Evolutionary conservation across 192 early-diverging fungal species (phyloP).

Genomic region (Dimargaris xerosporica): DNA sequence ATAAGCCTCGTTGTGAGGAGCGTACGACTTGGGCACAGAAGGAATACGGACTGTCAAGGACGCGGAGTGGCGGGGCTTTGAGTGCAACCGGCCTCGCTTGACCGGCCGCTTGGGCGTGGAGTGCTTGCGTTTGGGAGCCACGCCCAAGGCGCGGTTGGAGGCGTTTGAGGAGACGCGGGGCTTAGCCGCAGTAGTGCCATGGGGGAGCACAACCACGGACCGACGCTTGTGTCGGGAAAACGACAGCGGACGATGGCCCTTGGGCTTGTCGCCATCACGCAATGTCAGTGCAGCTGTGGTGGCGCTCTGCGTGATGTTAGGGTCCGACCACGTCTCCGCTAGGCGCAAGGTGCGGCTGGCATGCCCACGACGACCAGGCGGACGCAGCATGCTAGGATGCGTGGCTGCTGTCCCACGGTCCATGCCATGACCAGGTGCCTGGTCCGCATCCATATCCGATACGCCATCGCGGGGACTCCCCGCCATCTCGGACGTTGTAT

Average conservation of each 20-base stretch:
- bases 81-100: slow-evolving; percentile 5
- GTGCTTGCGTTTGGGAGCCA: neutral
- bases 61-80: neutral
- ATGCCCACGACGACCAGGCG: neutral
- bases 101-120: neutral
- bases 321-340: neutral
- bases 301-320: neutral
- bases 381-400: neutral
- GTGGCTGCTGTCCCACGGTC: neutral
- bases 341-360: neutral
- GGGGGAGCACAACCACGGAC: neutral
- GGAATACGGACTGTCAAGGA: neutral
- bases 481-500: no score
- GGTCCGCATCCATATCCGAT: no score
- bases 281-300: neutral
- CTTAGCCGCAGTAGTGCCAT: neutral
- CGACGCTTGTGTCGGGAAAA: slow-evolving; percentile 9
- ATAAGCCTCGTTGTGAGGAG: neutral
- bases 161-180: neutral
- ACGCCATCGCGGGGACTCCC: no score
- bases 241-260: neutral
- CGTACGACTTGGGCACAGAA: neutral
- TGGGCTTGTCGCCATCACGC: neutral
- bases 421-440: neutral
- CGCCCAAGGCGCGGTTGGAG: neutral